Evolutionary conservation across 1,139 yeast genomes (phyloP).

Genomic region (Blastobotrys buckinghamii): DNA sequence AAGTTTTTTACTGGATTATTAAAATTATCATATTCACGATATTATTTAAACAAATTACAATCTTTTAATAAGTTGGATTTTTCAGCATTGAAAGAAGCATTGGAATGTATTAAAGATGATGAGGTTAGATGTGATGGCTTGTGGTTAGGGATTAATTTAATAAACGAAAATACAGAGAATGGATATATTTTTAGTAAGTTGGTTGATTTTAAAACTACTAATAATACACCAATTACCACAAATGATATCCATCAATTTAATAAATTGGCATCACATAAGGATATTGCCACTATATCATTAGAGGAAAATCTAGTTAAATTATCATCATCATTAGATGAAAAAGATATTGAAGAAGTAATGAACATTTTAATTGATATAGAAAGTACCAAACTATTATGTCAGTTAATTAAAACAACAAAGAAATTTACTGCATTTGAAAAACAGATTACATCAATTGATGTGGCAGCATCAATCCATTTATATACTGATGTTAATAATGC

Average conservation of each 20-base stretch:
- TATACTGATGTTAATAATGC: background rate
- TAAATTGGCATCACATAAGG: background rate
- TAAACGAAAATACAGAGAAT: background rate
- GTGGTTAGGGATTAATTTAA: conserved; percentile 2
- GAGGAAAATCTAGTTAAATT: background rate
- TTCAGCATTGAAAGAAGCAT: background rate
- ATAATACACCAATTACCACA: background rate
- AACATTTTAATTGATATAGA: background rate
- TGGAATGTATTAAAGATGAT: background rate
- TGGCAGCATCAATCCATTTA: conserved; percentile 8
- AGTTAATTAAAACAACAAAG: conserved; percentile 4
- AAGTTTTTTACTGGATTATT: background rate
- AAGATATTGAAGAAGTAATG: background rate
- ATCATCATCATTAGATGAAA: background rate
- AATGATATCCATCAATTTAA: background rate
- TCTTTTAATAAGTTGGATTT: background rate
- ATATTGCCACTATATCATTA: background rate
- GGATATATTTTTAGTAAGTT: conserved; percentile 4
- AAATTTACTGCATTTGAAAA: background rate
- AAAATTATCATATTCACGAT: background rate
- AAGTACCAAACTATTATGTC: conserved; percentile 1
- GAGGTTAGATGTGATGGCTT: conserved; percentile 6
- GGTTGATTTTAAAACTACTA: conserved; percentile 8
- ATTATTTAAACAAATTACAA: background rate
- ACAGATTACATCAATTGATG: background rate